A percentile compares a stretch with the other conserved stretches of the same genome.
Conservation (phyloP, 495 filamentous ascomycete genomes). For the Bathelium albidoporum region DNA sequence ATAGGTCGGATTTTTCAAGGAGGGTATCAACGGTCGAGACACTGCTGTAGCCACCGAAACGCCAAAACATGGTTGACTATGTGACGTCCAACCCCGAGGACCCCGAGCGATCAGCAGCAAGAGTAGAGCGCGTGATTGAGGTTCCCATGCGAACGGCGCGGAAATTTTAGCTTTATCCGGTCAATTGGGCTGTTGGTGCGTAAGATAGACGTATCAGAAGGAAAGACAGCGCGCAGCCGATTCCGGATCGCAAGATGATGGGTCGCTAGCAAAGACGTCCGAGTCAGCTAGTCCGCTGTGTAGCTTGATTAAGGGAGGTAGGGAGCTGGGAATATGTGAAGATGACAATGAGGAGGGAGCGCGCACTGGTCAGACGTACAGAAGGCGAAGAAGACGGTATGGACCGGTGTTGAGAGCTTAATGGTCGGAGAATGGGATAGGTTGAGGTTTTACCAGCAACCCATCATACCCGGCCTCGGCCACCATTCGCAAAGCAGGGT, state of each 20-base stretch:
- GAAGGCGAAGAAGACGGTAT: neutral
- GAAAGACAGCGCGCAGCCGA: neutral
- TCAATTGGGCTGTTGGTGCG: neutral
- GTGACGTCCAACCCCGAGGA: conserved; percentile 3
- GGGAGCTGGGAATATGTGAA: neutral
- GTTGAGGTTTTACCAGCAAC: neutral
- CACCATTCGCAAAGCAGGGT: neutral
- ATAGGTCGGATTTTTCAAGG: conserved; percentile 89
- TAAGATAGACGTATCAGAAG: neutral
- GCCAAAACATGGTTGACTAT: conserved; percentile 23
- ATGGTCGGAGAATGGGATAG: neutral
- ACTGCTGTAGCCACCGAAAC: conserved; percentile 80
- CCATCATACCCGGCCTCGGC: too few species aligned
- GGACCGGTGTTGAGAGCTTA: neutral
- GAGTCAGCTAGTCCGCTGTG: neutral
- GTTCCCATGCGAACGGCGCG: conserved; percentile 4
- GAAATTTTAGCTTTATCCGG: neutral
- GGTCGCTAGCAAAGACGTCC: neutral
- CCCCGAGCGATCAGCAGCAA: neutral
- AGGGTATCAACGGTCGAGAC: conserved; percentile 92
- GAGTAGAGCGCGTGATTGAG: neutral
- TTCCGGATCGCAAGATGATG: neutral
- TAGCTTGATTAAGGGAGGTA: neutral
- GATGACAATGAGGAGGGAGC: neutral
- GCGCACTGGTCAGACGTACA: neutral